Conservation (phyloP, 371 early-diverging fungal species). For the Mortierella sp. region DNA sequence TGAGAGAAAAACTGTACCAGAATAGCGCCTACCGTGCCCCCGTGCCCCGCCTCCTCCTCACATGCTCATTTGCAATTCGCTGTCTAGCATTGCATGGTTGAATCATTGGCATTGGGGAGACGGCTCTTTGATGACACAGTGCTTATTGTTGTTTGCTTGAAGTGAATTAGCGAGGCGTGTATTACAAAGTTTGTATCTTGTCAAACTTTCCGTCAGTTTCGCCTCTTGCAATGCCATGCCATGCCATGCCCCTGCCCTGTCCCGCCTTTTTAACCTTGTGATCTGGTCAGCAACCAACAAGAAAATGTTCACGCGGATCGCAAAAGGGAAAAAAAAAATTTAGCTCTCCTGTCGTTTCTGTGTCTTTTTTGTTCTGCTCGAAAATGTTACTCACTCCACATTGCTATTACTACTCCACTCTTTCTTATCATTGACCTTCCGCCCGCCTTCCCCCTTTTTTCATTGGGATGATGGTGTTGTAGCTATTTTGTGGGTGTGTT, state of each 20-base stretch:
- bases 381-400: neutral
- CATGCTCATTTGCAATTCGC: too few species aligned
- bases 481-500: neutral
- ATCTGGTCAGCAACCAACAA: neutral
- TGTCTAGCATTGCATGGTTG: too few species aligned
- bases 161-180: neutral
- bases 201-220: too few species aligned
- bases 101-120: neutral
- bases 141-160: neutral
- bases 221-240: neutral
- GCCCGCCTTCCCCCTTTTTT: neutral
- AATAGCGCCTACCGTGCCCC: too few species aligned
- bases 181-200: neutral
- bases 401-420: neutral
- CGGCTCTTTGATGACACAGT: constrained; percentile 4
- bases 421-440: neutral
- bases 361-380: neutral
- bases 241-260: neutral
- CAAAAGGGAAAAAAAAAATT: neutral
- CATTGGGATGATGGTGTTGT: neutral
- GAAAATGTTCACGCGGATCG: constrained; percentile 9
- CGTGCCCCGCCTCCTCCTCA: too few species aligned
- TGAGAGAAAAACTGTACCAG: too few species aligned
- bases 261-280: neutral
- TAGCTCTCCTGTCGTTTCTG: neutral